Evolutionary conservation across 495 filamentous ascomycete genomes (phyloP), one percentile per base, ranked within the genome.

Genomic region (Patellaria atrata): DNA sequence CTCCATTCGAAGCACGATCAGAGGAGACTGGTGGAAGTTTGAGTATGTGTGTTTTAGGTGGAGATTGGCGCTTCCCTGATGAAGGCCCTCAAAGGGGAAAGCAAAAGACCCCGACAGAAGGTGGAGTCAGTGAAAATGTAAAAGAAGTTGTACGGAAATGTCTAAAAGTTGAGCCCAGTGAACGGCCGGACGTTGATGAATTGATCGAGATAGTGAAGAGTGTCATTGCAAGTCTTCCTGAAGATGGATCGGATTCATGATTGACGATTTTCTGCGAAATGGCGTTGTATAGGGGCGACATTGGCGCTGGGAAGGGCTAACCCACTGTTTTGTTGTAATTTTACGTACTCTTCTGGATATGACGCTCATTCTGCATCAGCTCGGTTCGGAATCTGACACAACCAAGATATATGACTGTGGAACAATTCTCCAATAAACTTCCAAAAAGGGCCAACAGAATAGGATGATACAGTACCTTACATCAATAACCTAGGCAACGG

Each of bases 11-110:
- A 62, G 80, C 85, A 43, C 77, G 86, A 26, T 81, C 73, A 39
- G 89, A 97, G 53, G 91, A 97, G 63, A 94, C 87, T 1, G 89
- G 89, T 37, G 89, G 89, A 13, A 86, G 77, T 48, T 59, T 97
- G 39, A 87, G 79, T 51, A 79, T 94, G 47, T 94, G 85, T 53
- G 81, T 94, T 8, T 60, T 93, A 1, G 79, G 81, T 38, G 85
- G 85, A 3, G 85, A 94, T 55, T 94, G 85, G 85, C 63, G 85
- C 35, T 94, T 94, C 59, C 84, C 84, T 0, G 85, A 92, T 41
- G 85, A 94, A 50, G 68, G 67, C 0, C 58, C 47, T 12, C 49
- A 51, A 25, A 56, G 29, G 56, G 68, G 54, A 45, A 63, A 66
- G 58, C 58, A 60, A 62, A 51, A 41, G 56, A 14, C 16, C 10